Base-by-base conservation (phyloP, 352 stramenopile species). In the Pythium brachiatum region DNA sequence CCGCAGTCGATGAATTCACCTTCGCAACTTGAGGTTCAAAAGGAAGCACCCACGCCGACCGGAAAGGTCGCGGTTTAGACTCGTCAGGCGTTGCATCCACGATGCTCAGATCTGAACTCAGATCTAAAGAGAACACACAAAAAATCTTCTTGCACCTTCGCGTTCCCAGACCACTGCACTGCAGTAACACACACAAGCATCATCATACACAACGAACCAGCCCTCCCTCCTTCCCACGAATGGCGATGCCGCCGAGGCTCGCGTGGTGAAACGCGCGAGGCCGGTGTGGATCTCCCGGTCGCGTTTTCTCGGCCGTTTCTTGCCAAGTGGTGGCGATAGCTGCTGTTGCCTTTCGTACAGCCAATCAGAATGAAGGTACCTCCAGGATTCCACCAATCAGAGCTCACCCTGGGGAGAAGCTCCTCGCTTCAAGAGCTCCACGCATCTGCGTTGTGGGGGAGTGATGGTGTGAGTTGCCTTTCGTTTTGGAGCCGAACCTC, bases 181-280 rank as follows among this genome's bases (percentile, higher is more conserved):
- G 5, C 29, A 34, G 9, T 34, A 34, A 9, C 29, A 34, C 29
- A 34, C 29, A 34, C 29, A 34, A 48, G 21, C 41, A 26, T 48
- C 41, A n/a, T 46, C 38, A 23, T 46, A n/a, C n/a, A n/a, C n/a
- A n/a, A n/a, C n/a, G n/a, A 25, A 7, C 26, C 41, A 1, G 1
- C 41, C n/a, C 11, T 48, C 21, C 20, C 41, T 48, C 41, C n/a
- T 15, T 48, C 41, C 4, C 16, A 46, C 41, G 41, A 5, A 48
- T 48, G n/a, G 41, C 41, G n/a, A 26, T 18, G 41, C 13, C 41
- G 20, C 20, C 41, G 21, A 1, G 5, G 11, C n/a, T 48, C 41
- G 41, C 41, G 41, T 48, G 41, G 25, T n/a, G 48, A 55, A 55
- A 55, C 48, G 48, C 16, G 48, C 48, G 48, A 55, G 48, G 48